Conservation (phyloP, 148 eudicot species). For the Vaccinium darrowii region DNA sequence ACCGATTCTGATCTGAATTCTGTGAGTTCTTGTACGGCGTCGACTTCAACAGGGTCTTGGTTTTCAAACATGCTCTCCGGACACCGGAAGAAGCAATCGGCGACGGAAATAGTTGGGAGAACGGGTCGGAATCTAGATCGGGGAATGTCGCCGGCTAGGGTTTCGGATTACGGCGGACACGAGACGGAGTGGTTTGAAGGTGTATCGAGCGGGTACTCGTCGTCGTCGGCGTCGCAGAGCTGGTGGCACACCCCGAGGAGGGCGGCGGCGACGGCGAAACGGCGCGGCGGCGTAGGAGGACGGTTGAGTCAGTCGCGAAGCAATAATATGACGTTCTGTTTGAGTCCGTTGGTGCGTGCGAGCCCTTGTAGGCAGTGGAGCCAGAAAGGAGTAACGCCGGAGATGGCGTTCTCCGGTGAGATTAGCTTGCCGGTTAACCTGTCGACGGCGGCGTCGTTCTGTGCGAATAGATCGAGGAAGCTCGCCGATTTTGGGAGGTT, state of each 20-base stretch:
- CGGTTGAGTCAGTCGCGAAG: conserved; percentile 17
- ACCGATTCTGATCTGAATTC: conserved; percentile 20
- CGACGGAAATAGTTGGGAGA: conserved; percentile 13
- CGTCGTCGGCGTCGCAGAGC: conserved; percentile 35
- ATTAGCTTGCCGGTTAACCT: conserved; percentile 40
- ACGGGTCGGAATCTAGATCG: conserved; percentile 25
- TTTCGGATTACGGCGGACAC: conserved; percentile 30
- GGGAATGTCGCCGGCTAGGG: conserved; percentile 72
- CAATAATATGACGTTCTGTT: conserved; percentile 33
- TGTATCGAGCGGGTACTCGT: conserved; percentile 29
- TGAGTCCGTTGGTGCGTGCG: conserved; percentile 60
- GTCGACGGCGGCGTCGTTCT: conserved; percentile 54
- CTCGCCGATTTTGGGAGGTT: conserved; percentile 80
- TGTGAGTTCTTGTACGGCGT: conserved; percentile 18
- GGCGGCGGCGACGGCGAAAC: conserved; percentile 11
- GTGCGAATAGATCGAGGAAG: conserved; percentile 74
- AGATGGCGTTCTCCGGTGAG: conserved; percentile 46
- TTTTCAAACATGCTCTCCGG: conserved; percentile 24
- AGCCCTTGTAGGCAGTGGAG: conserved; percentile 43
- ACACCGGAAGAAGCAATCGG: conserved; percentile 22
- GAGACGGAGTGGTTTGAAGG: conserved; percentile 29
- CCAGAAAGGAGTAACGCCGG: conserved; percentile 35
- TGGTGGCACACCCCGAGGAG: conserved; percentile 42
- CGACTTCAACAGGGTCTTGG: conserved; percentile 34
- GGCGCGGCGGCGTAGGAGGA: conserved; percentile 16